These are phyloP conservation scores for Mediolabrus comicus DNA, from an alignment of 108 stramenopile genomes.

Conservation along the genomic window DNA sequence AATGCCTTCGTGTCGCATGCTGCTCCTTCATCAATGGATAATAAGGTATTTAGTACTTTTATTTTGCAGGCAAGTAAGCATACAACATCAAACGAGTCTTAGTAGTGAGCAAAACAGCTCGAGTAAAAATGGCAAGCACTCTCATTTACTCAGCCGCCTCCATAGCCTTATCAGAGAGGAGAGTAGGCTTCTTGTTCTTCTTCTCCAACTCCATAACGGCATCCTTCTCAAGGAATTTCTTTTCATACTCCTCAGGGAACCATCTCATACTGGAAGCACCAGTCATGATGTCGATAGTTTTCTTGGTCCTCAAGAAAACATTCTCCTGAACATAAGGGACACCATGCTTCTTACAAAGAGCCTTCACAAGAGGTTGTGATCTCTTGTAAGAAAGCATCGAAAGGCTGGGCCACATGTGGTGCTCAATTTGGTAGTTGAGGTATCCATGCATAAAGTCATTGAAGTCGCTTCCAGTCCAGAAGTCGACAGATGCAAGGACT, in stretches of 20 bases:
- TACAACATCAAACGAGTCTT: background rate
- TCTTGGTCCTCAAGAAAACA: constrained; percentile 75
- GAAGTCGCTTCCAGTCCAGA: constrained; percentile 69
- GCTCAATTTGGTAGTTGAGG: constrained; percentile 92
- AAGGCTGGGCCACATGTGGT: constrained; percentile 88
- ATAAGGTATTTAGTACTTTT: background rate
- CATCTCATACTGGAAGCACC: constrained; percentile 78
- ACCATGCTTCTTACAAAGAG: constrained; percentile 77
- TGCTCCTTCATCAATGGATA: no score
- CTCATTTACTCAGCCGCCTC: constrained; percentile 27
- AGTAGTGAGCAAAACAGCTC: background rate
- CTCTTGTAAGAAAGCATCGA: constrained; percentile 87
- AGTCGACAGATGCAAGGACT: constrained; percentile 84
- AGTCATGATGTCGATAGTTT: constrained; percentile 87
- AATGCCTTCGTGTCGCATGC: no score
- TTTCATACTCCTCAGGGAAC: constrained; percentile 81
- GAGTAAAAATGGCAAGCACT: background rate
- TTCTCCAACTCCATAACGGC: constrained; percentile 45
- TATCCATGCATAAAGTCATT: constrained; percentile 88
- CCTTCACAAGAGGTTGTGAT: constrained; percentile 72
- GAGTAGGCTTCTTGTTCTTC: constrained; percentile 35
- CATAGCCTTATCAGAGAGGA: constrained; percentile 46
- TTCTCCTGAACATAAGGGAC: constrained; percentile 89
- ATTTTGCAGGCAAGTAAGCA: background rate
- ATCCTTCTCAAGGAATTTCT: constrained; percentile 53